Evolutionary conservation across 306 rosid genomes (phyloP), one percentile per base, ranked within the genome.

Genomic region (Prunus davidiana): DNA sequence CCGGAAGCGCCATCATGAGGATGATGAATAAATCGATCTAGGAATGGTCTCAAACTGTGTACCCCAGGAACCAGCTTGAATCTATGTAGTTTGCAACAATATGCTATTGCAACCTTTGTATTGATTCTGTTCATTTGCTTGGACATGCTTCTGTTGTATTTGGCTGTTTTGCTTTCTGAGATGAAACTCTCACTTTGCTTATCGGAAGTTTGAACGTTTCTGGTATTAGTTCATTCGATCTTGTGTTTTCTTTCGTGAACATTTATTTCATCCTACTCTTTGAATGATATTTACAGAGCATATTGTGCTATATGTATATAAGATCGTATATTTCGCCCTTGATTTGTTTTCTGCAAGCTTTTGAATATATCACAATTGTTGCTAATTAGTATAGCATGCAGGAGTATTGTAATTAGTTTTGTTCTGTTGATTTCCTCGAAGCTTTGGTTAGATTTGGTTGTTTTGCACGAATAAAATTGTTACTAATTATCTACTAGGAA

Each of bases 1-100:
- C 63, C 76, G 72, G 66, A 93, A 87, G 69, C 86, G 78, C 71
- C 89, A 54, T 51, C 85, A 32, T 25, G 65, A 72, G 41, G 83
- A 76, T 67, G 81, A 90, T 51, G 84, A 84, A 69, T 89, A 84
- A 67, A 67, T 72, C 30, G 66, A 30, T 52, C 62, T 45, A 5
- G 38, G 19, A 67, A 64, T 49, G 73, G 72, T 63, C 49, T 34
- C 54, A 12, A 41, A 45, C 78, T 51, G 5, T 46, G 77, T 27
- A 73, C 12, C 34, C 57, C 55, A 52, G 52, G 56, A 49, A 15
- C 60, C 8, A 25, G 56, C 63, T 8, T 57, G 51, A 16, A 13
- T 41, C 20, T 43, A 16, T 41, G 15, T 32, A 34, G n/a, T 38
- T 19, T 68, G 76, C 45, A 10, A 56, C 73, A 41, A 30, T 6